Evolutionary conservation across 495 filamentous ascomycete species (phyloP).

Genomic region (Lasiosphaeris hirsuta): DNA sequence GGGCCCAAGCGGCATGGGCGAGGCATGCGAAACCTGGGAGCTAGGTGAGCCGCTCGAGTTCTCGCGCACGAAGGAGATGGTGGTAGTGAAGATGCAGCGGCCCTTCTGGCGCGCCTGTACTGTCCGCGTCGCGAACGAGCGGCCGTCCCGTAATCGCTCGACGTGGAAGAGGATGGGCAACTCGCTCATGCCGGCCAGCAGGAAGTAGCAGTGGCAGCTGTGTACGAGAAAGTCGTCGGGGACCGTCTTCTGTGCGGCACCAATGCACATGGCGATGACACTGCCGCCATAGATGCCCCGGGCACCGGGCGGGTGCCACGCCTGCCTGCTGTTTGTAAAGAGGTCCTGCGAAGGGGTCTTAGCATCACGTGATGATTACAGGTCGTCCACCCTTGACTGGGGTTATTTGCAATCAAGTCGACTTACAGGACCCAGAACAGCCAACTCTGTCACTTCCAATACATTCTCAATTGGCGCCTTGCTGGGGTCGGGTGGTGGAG

Average conservation of each 20-base stretch:
- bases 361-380: not conserved
- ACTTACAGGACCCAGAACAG: slow-evolving; percentile 75
- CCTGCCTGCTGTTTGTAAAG: slow-evolving; percentile 86
- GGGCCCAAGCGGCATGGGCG: slow-evolving; percentile 52
- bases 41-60: slow-evolving; percentile 56
- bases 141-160: slow-evolving; percentile 86
- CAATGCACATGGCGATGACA: slow-evolving; percentile 87
- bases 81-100: slow-evolving; percentile 91
- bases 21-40: slow-evolving; percentile 57
- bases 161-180: slow-evolving; percentile 89
- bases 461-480: slow-evolving; percentile 85
- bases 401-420: not conserved
- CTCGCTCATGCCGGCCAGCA: slow-evolving; percentile 79
- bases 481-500: slow-evolving; percentile 65
- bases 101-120: slow-evolving; percentile 90
- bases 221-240: slow-evolving; percentile 76
- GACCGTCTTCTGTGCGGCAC: slow-evolving; percentile 84
- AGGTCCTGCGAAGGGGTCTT: slow-evolving; percentile 56
- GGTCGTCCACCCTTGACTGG: not conserved
- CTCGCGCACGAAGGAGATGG: slow-evolving; percentile 78
- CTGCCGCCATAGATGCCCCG: slow-evolving; percentile 91
- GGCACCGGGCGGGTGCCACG: slow-evolving; percentile 88
- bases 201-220: slow-evolving; percentile 98
- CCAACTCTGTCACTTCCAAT: slow-evolving; percentile 75
- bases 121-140: slow-evolving; percentile 87